Percentiles rank a stretch among this genome's conserved stretches.
phyloP scores from a whole-genome alignment of 2,329 filamentous ascomycete genomes.

The Didymella glomerata region DNA sequence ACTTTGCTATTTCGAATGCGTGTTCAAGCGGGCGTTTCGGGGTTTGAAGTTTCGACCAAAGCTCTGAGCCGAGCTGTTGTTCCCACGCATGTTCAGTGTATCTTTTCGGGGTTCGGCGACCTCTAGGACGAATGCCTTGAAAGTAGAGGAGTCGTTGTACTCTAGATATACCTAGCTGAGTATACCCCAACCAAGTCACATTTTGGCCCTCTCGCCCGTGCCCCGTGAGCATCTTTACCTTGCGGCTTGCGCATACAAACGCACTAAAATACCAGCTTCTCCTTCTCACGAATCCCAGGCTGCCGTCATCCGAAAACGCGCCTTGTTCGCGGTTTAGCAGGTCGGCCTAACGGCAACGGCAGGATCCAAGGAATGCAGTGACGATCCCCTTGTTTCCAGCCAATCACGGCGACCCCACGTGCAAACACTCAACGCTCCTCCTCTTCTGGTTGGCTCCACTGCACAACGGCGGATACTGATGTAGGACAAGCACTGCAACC shows the following conservation, averaged over 20 bases:
- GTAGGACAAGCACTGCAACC: slow-evolving; percentile 13
- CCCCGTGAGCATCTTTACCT: background rate
- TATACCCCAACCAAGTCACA: background rate
- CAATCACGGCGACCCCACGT: slow-evolving; percentile 17
- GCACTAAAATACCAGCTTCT: background rate
- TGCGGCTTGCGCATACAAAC: background rate
- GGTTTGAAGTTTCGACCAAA: background rate
- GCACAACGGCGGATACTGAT: slow-evolving; percentile 5
- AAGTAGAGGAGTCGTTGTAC: background rate
- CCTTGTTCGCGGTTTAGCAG: background rate
- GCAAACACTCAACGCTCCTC: slow-evolving; percentile 4
- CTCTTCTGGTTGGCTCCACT: slow-evolving; percentile 10
- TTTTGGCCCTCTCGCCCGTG: background rate
- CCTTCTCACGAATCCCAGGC: background rate
- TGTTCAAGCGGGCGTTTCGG: slow-evolving; percentile 18
- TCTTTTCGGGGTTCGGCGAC: background rate
- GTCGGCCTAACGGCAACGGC: background rate
- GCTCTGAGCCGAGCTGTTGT: slow-evolving; percentile 3
- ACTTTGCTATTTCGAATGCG: background rate
- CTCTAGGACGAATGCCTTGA: background rate
- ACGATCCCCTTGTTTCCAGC: slow-evolving; percentile 7
- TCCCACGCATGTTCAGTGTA: background rate
- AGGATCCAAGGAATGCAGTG: slow-evolving; percentile 2
- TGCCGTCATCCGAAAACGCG: background rate
- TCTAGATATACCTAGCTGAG: slow-evolving; percentile 1